Conservation (phyloP, 2,329 filamentous ascomycete genomes). For the Elsinoe fawcettii region DNA sequence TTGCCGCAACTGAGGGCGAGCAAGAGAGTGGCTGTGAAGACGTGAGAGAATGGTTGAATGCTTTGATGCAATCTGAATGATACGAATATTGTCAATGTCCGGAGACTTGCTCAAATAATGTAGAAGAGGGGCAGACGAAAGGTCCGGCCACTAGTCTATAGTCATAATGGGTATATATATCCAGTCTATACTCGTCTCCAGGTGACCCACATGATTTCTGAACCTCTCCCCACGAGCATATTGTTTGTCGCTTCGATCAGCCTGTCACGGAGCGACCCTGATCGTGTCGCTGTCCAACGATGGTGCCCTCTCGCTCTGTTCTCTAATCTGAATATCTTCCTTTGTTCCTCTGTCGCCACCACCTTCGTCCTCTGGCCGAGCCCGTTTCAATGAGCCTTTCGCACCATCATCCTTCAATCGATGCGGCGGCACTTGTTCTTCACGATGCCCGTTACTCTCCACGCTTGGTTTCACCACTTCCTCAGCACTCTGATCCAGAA, state of each 20-base stretch:
- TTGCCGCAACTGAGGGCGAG: background rate
- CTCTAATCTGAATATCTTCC: background rate
- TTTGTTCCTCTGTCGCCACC: background rate
- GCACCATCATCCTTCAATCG: background rate
- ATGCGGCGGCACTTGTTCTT: background rate
- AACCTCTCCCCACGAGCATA: background rate
- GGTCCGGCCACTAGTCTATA: background rate
- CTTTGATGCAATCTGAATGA: background rate
- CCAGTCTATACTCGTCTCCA: background rate
- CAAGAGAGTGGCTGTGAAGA: constrained; percentile 2
- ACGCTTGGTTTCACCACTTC: background rate
- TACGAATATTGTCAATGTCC: background rate
- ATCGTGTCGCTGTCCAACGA: background rate
- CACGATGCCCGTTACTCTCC: background rate
- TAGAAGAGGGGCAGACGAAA: too few relatives aligned
- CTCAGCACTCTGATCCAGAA: background rate
- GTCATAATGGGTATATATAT: background rate
- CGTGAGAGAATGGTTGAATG: background rate
- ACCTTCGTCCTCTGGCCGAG: background rate
- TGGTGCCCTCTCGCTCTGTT: background rate
- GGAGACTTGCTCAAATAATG: too few relatives aligned
- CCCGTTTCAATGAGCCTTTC: background rate
- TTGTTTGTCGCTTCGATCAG: background rate
- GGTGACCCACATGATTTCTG: background rate
- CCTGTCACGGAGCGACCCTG: background rate